phyloP scores from a whole-genome alignment of 129 eudicot species.

The Oenanthe sinensis region DNA sequence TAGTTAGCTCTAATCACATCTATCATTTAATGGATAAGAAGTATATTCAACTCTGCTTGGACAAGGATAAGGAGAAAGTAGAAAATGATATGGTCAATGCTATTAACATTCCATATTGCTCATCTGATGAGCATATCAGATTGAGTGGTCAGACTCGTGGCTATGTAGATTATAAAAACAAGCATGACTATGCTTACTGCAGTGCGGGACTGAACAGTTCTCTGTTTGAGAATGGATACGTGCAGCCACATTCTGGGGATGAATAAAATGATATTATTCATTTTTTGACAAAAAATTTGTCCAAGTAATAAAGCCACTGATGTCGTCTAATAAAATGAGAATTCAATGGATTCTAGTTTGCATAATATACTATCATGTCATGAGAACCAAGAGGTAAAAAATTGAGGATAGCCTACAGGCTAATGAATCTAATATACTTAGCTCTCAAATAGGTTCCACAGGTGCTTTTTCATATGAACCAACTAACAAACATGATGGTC shows the following conservation, averaged over 20 bases:
- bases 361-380: too few relatives aligned
- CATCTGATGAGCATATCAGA: background rate
- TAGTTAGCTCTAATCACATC: slow-evolving; percentile 1
- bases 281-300: too few relatives aligned
- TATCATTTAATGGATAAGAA: slow-evolving; percentile 23
- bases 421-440: too few relatives aligned
- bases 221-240: slow-evolving; percentile 26
- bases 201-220: background rate
- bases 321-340: too few relatives aligned
- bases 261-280: too few relatives aligned
- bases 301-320: too few relatives aligned
- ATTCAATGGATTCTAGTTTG: too few relatives aligned
- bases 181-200: slow-evolving; percentile 15
- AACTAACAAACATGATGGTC: too few relatives aligned
- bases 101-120: slow-evolving; percentile 21
- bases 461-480: too few relatives aligned
- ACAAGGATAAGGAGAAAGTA: slow-evolving; percentile 13
- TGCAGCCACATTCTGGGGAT: slow-evolving; percentile 38
- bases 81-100: slow-evolving; percentile 34
- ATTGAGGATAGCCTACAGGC: too few relatives aligned
- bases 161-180: slow-evolving; percentile 3
- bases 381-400: too few relatives aligned
- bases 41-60: slow-evolving; percentile 7
- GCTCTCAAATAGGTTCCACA: too few relatives aligned
- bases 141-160: slow-evolving; percentile 13